Percentiles rank a stretch among this genome's conserved stretches.
These are phyloP conservation scores for Phialophora verrucosa DNA, from an alignment of 2,329 filamentous ascomycete species.

Conservation along the genomic window DNA sequence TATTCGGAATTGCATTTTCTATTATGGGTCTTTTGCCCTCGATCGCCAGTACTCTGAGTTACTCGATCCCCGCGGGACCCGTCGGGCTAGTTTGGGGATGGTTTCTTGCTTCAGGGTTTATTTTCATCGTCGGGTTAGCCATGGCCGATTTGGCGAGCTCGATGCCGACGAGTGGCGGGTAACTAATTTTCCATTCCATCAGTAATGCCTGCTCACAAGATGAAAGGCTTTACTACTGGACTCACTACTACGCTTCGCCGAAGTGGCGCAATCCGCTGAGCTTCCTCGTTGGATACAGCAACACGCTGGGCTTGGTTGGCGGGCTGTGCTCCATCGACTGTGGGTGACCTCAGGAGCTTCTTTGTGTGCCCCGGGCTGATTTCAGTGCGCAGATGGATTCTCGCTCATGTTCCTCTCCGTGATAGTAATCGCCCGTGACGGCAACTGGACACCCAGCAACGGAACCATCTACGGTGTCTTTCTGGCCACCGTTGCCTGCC, in stretches of 20 bases:
- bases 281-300: slow-evolving; percentile 66
- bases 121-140: slow-evolving; percentile 65
- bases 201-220: slow-evolving; percentile 2
- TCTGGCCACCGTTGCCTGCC: slow-evolving; percentile 58
- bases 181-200: neutral
- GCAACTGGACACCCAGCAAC: slow-evolving; percentile 61
- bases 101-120: slow-evolving; percentile 63
- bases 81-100: slow-evolving; percentile 68
- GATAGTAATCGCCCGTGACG: slow-evolving; percentile 63
- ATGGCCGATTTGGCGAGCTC: slow-evolving; percentile 58
- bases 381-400: slow-evolving; percentile 50
- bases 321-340: slow-evolving; percentile 68
- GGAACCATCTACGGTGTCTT: slow-evolving; percentile 65
- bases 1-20: slow-evolving; percentile 65
- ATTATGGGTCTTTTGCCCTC: slow-evolving; percentile 68
- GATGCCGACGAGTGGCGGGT: slow-evolving; percentile 63
- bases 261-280: slow-evolving; percentile 63
- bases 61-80: slow-evolving; percentile 65
- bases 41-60: slow-evolving; percentile 64
- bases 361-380: neutral
- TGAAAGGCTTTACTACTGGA: slow-evolving; percentile 62
- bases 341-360: slow-evolving; percentile 34
- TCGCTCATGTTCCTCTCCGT: slow-evolving; percentile 65
- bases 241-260: slow-evolving; percentile 63
- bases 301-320: slow-evolving; percentile 65